Conservation (phyloP, 148 eudicot genomes). For the Chenopodium berlandieri region DNA sequence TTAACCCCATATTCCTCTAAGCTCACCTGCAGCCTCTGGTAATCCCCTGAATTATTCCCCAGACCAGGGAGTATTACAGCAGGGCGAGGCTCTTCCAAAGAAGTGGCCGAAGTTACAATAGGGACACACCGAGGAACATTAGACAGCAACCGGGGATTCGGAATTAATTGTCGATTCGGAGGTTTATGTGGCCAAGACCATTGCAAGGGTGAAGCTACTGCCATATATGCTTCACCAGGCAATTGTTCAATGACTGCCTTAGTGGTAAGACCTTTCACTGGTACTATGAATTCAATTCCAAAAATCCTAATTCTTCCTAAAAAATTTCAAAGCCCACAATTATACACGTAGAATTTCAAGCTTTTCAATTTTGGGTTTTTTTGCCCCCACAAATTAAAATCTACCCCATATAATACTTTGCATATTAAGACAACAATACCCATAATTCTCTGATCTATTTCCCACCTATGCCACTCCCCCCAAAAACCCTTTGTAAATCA, state of each 20-base stretch:
- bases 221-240: conserved; percentile 28
- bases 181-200: conserved; percentile 16
- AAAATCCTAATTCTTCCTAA: not conserved
- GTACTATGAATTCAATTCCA: not conserved
- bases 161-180: conserved; percentile 9
- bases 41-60: conserved; percentile 82
- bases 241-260: not conserved
- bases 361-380: not conserved
- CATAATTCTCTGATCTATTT: not conserved
- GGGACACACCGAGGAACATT: conserved; percentile 12
- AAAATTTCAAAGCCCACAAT: conserved; percentile 20
- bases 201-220: conserved; percentile 25
- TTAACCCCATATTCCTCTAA: conserved; percentile 72
- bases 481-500: not conserved
- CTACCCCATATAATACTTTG: not conserved
- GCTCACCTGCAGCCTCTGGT: conserved; percentile 50
- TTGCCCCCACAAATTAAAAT: not conserved
- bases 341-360: conserved; percentile 18
- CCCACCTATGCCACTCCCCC: not conserved
- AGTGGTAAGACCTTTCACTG: not conserved
- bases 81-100: conserved; percentile 44
- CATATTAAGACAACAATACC: not conserved
- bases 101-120: not conserved
- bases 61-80: conserved; percentile 86
- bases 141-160: not conserved